Conservation (phyloP, 192 early-diverging fungal genomes). For the Coemansia sp. region DNA sequence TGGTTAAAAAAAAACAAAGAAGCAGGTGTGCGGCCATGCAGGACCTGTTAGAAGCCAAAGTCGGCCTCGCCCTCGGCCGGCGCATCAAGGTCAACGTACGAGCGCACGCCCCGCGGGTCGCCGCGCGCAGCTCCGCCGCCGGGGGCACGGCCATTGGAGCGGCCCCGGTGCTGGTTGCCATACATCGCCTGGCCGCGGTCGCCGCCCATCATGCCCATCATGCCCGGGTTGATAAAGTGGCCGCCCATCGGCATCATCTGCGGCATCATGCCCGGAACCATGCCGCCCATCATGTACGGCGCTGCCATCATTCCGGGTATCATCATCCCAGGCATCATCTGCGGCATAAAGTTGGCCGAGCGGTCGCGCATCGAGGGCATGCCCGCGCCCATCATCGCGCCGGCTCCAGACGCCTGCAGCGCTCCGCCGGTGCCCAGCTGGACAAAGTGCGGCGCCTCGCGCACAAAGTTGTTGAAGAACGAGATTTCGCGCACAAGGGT, state of each 20-base stretch:
- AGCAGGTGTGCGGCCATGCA: too few relatives aligned
- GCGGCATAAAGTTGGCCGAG: constrained; percentile 32
- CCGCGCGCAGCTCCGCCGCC: constrained; percentile 15
- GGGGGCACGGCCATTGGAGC: constrained; percentile 11
- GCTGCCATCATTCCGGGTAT: constrained; percentile 47
- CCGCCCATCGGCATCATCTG: constrained; percentile 54
- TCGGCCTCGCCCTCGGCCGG: constrained; percentile 75
- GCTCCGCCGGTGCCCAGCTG: constrained; percentile 44
- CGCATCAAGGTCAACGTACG: constrained; percentile 85
- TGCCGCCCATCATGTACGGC: constrained; percentile 43
- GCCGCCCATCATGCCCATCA: constrained; percentile 45
- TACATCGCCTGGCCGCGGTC: constrained; percentile 43
- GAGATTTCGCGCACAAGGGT: constrained; percentile 61
- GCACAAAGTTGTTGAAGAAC: constrained; percentile 86
- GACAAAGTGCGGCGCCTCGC: constrained; percentile 77
- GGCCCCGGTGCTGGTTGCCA: constrained; percentile 26
- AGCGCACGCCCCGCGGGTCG: constrained; percentile 77
- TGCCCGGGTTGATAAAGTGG: constrained; percentile 40
- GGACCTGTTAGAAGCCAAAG: constrained; percentile 42
- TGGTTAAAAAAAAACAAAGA: background rate
- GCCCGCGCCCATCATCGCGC: constrained; percentile 15
- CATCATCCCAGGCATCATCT: constrained; percentile 55
- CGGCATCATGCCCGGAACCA: constrained; percentile 47
- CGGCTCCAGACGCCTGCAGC: constrained; percentile 23
- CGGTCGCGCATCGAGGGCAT: constrained; percentile 26